Conservation (phyloP, 1,284 basidiomycete species). For the Porodaedalea pini region DNA sequence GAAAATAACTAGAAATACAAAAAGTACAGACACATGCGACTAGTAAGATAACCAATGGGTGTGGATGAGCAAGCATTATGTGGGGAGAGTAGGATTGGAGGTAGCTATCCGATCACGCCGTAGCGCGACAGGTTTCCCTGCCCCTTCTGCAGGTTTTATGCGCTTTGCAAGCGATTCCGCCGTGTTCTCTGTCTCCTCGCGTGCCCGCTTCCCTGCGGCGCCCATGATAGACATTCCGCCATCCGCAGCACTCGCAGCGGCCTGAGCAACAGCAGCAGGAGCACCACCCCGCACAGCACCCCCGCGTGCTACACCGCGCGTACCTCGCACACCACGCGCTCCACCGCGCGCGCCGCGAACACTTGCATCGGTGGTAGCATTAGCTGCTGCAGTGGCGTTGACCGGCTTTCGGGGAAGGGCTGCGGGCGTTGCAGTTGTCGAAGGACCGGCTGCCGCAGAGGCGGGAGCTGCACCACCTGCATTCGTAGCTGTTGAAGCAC, state of each 20-base stretch:
- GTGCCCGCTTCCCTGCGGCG: slow-evolving; percentile 61
- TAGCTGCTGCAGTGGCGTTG: slow-evolving; percentile 3
- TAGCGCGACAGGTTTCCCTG: slow-evolving; percentile 31
- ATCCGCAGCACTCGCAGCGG: slow-evolving; percentile 25
- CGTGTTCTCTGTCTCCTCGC: slow-evolving; percentile 46
- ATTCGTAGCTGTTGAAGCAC: slow-evolving; percentile 22
- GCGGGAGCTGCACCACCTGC: slow-evolving; percentile 24
- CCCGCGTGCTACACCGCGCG: slow-evolving; percentile 27
- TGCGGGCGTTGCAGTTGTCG: slow-evolving; percentile 23
- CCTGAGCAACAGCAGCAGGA: slow-evolving; percentile 35
- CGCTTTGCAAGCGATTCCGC: slow-evolving; percentile 62
- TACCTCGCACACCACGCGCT: slow-evolving; percentile 10
- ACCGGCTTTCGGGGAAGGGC: slow-evolving; percentile 26
- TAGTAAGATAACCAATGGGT: background rate
- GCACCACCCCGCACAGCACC: slow-evolving; percentile 32
- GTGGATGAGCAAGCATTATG: slow-evolving; percentile 7
- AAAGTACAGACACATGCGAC: slow-evolving; percentile 15
- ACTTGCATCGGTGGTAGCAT: slow-evolving; percentile 10
- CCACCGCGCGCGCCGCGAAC: slow-evolving; percentile 13
- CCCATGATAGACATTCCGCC: slow-evolving; percentile 58
- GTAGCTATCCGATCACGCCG: slow-evolving; percentile 28
- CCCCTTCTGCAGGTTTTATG: slow-evolving; percentile 49
- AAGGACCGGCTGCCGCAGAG: background rate
- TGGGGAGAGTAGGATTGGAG: slow-evolving; percentile 9
- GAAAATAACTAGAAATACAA: slow-evolving; percentile 12